phyloP scores from a whole-genome alignment of 2,329 filamentous ascomycete genomes.

The Sporothrix euskadiensis region DNA sequence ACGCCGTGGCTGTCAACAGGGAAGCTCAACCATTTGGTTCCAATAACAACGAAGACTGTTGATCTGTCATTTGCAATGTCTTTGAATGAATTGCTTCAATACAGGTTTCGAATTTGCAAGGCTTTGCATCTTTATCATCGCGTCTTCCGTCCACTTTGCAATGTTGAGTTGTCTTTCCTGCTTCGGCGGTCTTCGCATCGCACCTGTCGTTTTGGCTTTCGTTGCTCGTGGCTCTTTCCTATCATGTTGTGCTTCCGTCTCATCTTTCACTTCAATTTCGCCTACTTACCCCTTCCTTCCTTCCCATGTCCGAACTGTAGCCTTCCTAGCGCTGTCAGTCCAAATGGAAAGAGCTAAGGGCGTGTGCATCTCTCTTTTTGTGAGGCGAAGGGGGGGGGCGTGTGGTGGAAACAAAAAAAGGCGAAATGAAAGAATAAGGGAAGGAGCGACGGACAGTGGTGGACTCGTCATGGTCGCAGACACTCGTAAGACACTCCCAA shows the following conservation, averaged over 20 bases:
- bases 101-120: too few relatives aligned
- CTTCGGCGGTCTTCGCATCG: not conserved
- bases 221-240: not conserved
- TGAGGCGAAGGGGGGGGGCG: constrained; percentile 2
- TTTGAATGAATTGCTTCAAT: not conserved
- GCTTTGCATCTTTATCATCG: not conserved
- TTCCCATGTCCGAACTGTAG: not conserved
- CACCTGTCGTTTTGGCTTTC: not conserved
- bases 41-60: not conserved
- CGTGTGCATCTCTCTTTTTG: constrained; percentile 13
- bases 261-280: constrained; percentile 20
- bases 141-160: not conserved
- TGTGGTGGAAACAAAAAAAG: not conserved
- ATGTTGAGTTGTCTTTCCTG: not conserved
- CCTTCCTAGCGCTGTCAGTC: not conserved
- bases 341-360: constrained; percentile 23
- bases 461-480: constrained; percentile 15
- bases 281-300: constrained; percentile 1
- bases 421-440: not conserved
- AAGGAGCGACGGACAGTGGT: constrained; percentile 10
- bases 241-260: constrained; percentile 1
- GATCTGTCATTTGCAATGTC: not conserved
- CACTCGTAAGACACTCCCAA: constrained; percentile 5
- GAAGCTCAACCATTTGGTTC: not conserved
- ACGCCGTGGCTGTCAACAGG: not conserved